Evolutionary conservation across 2,329 filamentous ascomycete species (phyloP).

Genomic region (Byssochlamys sp.): DNA sequence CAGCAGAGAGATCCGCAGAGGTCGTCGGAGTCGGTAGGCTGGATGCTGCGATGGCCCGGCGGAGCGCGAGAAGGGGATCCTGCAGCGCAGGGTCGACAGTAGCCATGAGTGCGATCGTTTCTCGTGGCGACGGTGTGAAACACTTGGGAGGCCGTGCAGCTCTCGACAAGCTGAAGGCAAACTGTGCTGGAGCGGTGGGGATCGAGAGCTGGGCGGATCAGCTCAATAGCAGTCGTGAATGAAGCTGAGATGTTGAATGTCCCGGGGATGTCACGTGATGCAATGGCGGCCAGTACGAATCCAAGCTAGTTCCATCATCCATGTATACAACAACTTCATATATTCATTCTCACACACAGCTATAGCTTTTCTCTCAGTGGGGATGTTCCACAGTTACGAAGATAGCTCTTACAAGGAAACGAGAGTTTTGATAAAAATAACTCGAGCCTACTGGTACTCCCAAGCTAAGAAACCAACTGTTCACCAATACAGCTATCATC

Average conservation of each 20-base stretch:
- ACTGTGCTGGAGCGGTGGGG: not conserved
- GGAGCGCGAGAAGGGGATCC: slow-evolving; percentile 74
- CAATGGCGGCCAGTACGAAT: not conserved
- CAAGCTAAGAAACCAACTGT: no score
- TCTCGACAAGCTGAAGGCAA: not conserved
- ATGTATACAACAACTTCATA: not conserved
- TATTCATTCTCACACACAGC: not conserved
- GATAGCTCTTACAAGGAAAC: no score
- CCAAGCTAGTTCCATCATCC: no score
- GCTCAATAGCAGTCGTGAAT: not conserved
- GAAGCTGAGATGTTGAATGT: not conserved
- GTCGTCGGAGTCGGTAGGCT: slow-evolving; percentile 64
- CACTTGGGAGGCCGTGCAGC: not conserved
- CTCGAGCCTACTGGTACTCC: no score
- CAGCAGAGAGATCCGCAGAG: slow-evolving; percentile 52
- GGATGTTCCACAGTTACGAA: no score
- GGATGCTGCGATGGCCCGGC: slow-evolving; percentile 66
- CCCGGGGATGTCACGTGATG: not conserved
- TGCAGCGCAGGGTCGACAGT: slow-evolving; percentile 43
- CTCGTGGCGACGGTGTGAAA: not conserved
- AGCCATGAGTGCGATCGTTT: slow-evolving; percentile 40
- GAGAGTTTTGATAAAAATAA: no score
- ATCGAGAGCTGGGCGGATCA: not conserved
- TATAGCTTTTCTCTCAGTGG: no score
- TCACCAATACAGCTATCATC: no score